A percentile compares a stretch with the other conserved stretches of the same genome.
Evolutionary conservation across 805 yeast species (phyloP).

Genomic region (Kregervanrija fluxuum): DNA sequence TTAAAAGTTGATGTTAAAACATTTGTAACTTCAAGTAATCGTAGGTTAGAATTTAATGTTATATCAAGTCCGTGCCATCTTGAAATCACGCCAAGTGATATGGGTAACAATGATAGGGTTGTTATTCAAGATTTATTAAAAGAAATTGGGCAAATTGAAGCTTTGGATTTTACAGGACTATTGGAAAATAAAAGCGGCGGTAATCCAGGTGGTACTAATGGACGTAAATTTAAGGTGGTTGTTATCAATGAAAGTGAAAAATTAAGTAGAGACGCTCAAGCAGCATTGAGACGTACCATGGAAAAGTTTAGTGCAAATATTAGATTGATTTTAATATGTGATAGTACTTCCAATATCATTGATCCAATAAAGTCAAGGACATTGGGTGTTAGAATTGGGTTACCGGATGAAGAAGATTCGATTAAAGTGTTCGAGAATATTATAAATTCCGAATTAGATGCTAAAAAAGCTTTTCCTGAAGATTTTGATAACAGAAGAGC

Average conservation of each 20-base stretch:
- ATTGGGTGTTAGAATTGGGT: slow-evolving; percentile 75
- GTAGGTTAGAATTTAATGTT: slow-evolving; percentile 85
- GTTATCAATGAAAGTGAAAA: slow-evolving; percentile 89
- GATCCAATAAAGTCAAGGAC: slow-evolving; percentile 94
- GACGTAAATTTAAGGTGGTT: slow-evolving; percentile 66
- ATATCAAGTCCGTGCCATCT: slow-evolving; percentile 87
- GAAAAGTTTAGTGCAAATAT: slow-evolving; percentile 87
- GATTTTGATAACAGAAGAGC: slow-evolving; percentile 28
- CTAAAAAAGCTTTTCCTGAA: slow-evolving; percentile 20
- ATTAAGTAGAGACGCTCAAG: slow-evolving; percentile 87
- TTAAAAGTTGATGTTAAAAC: slow-evolving; percentile 86
- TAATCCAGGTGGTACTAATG: slow-evolving; percentile 7
- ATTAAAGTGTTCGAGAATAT: slow-evolving; percentile 46
- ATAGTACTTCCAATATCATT: slow-evolving; percentile 85
- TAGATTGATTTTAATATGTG: slow-evolving; percentile 77
- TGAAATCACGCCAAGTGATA: slow-evolving; percentile 94
- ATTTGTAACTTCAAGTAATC: slow-evolving; percentile 61
- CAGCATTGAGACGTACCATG: slow-evolving; percentile 93
- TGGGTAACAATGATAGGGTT: slow-evolving; percentile 92
- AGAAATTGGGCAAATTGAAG: slow-evolving; percentile 92
- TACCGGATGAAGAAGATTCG: slow-evolving; percentile 65
- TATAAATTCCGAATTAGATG: slow-evolving; percentile 46
- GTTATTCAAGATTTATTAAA: slow-evolving; percentile 91
- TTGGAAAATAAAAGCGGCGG: slow-evolving; percentile 9
- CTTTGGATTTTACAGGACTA: slow-evolving; percentile 67